phyloP scores from a whole-genome alignment of 202 grass and related monocot species.

The Cymbopogon flexuosus region DNA sequence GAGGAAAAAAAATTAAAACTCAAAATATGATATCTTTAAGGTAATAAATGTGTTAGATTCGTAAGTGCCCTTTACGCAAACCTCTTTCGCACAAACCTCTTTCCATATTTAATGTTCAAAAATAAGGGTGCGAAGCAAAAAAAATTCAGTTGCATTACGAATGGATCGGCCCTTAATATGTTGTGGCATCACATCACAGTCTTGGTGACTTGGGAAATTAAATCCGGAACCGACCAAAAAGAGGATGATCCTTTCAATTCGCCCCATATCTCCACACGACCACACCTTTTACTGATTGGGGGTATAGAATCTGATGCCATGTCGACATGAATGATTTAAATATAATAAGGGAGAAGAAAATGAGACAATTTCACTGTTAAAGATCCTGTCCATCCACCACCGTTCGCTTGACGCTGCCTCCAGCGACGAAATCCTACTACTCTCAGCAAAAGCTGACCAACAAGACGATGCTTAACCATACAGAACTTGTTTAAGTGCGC shows the following conservation, averaged over 20 bases:
- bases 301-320: background rate
- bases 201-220: background rate
- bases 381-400: background rate
- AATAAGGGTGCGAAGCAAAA: background rate
- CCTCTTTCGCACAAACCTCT: too few relatives aligned
- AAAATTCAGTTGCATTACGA: background rate
- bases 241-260: background rate
- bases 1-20: too few relatives aligned
- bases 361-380: background rate
- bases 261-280: background rate
- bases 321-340: background rate
- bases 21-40: too few relatives aligned
- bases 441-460: background rate
- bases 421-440: too few relatives aligned
- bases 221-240: background rate
- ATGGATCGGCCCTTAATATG: background rate
- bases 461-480: background rate
- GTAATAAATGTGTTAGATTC: too few relatives aligned
- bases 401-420: background rate
- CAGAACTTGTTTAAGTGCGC: background rate
- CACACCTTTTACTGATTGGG: background rate
- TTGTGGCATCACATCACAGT: background rate
- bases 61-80: too few relatives aligned
- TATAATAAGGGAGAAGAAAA: background rate
- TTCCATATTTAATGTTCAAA: background rate